Evolutionary conservation across 129 eudicot genomes (phyloP), one percentile per base, ranked within the genome.

Genomic region (Artemisia tridentata): DNA sequence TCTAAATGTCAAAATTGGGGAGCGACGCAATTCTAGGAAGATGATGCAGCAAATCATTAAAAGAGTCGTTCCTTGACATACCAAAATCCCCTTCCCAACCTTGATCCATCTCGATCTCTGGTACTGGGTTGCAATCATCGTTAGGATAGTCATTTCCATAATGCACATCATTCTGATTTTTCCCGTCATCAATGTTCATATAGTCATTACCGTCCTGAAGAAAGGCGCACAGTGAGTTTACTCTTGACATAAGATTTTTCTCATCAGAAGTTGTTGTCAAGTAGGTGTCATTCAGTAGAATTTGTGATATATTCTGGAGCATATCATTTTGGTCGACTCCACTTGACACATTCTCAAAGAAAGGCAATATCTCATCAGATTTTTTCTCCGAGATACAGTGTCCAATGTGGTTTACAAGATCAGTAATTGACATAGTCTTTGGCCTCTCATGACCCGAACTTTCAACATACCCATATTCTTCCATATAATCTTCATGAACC

Each of bases 21-120:
- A 84, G 74, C 1, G 91, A 82, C 41, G 85, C 79, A 31, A 86
- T 82, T 47, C 88, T 54, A 10, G 95, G 96, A 25, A 92, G 88
- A 50, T 72, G 71, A 48, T 57, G 63, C 68, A 92, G 49, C 67
- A 89, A 59, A 8, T 89, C 91, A 11, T 62, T 77, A 16, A 64
- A 85, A 1, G 96, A 86, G 72, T 85, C 98, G 2, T 45, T 79
- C 70, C 90, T 77, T 4, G 76, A 55, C 81, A 88, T 69, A 41
- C 51, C 48, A 15, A 69, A 57, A 11, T 68, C 46, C 45, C 34
- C 78, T 19, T 54, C 45, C 45, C 45, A 38, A 7, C 45, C 45
- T 38, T 38, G 17, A 23, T 1, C 49, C 10, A 5, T 1, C 61
- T 8, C 43, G 9, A 5, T 54, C 27, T 56, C 75, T 23, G 46